These are phyloP conservation scores for Tetracladium setigerum DNA, from an alignment of 495 filamentous ascomycete genomes.

Conservation along the genomic window DNA sequence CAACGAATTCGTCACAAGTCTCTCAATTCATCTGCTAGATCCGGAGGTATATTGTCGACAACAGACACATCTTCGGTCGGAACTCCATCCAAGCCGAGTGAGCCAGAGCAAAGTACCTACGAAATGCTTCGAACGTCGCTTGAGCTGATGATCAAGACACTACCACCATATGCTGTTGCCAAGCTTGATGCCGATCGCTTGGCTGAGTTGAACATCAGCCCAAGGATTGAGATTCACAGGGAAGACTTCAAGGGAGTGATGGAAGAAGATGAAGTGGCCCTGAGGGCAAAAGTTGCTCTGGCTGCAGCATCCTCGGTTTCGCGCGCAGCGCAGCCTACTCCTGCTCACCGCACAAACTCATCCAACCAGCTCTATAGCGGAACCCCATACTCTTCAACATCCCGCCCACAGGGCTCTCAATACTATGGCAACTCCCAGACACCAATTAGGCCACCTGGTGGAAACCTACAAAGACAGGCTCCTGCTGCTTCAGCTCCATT, in stretches of 20 bases:
- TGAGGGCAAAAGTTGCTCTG: slow-evolving; percentile 22
- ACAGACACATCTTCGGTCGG: slow-evolving; percentile 40
- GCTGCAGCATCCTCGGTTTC: slow-evolving; percentile 5
- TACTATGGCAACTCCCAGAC: slow-evolving; percentile 17
- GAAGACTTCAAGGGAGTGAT: slow-evolving; percentile 71
- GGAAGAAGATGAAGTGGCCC: slow-evolving; percentile 70
- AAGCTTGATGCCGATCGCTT: slow-evolving; percentile 81
- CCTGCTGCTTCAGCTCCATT: slow-evolving; percentile 14
- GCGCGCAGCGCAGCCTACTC: background rate
- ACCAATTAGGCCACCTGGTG: slow-evolving; percentile 11
- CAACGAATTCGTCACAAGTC: slow-evolving; percentile 74
- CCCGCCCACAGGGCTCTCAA: slow-evolving; percentile 8
- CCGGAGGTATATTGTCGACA: slow-evolving; percentile 30
- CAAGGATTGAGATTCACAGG: slow-evolving; percentile 64
- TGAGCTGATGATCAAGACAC: slow-evolving; percentile 56
- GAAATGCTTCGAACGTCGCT: slow-evolving; percentile 68
- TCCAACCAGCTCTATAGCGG: slow-evolving; percentile 16
- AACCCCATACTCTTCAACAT: slow-evolving; percentile 16
- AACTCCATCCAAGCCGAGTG: slow-evolving; percentile 39
- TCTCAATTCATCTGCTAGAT: slow-evolving; percentile 39
- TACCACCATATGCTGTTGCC: slow-evolving; percentile 81
- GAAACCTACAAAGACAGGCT: slow-evolving; percentile 12
- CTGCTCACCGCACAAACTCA: slow-evolving; percentile 8
- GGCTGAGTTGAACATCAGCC: slow-evolving; percentile 72
- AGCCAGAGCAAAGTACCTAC: slow-evolving; percentile 67